Evolutionary conservation across 192 early-diverging fungal species (phyloP), one percentile per base, ranked within the genome.

Genomic region (Entomortierella chlamydospora): DNA sequence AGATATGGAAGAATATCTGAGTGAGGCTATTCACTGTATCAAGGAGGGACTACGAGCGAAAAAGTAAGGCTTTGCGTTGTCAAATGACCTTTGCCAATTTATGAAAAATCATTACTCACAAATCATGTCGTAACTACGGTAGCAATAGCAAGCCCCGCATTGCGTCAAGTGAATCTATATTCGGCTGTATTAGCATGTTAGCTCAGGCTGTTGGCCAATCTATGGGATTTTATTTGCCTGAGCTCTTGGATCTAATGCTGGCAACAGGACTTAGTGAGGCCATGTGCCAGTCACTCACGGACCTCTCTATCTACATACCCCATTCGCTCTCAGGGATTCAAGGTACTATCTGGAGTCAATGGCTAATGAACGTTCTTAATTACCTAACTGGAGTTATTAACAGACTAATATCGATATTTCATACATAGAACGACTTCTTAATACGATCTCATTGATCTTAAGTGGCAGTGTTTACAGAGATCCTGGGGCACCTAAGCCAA

Each of bases 191-290:
- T 47, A 91, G 91, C 34, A 94, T 92, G 88, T 84, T 99, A 47
- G 96, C 95, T 0, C 80, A 84, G 12, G 94, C 97, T 39, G 91
- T 99, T 42, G 94, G 95, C 12, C 94, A 90, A 29, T 91, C 92
- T 8, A 68, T 98, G 56, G 93, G 90, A 0, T 91, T 90, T 65
- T 87, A 96, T 68, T 87, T 99, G 83, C 87, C 92, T 43, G 93
- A 93, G 37, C 79, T 98, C 7, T 70, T 99, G 62, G 95, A 97
- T 57, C 83, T 94, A 43, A 97, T 99, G 93, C 95, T 99, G 55
- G 86, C 90, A 15, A 87, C 90, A 28, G 97, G 97, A 20, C 84
- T 98, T 31, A 95, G 89, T 59, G 90, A 94, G 57, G 80, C 91
- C 17, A 82, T 99, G 68, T 88, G 90, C 23, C 83, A 90, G 43